A percentile compares a stretch with the other conserved stretches of the same genome.
These are phyloP conservation scores for Cucurbita argyrosperma DNA, from an alignment of 306 rosid species.

Conservation along the genomic window DNA sequence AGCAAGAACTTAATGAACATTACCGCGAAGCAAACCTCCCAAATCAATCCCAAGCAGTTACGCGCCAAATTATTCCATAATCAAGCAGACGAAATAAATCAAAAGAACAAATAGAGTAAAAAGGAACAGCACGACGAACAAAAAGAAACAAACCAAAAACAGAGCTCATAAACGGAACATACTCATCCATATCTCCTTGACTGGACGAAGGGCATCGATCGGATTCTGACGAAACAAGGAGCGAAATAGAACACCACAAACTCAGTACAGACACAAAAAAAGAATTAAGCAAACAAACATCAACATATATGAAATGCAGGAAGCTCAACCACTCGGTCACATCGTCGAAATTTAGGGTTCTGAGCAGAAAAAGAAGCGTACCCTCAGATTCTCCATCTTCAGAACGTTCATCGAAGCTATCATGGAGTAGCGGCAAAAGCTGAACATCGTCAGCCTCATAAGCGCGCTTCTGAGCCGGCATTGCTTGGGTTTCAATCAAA, in stretches of 20 bases:
- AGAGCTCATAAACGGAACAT: constrained; percentile 16
- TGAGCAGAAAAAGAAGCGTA: constrained; percentile 19
- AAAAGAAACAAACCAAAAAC: neutral
- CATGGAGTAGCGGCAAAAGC: constrained; percentile 13
- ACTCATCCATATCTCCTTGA: constrained; percentile 37
- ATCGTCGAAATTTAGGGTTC: neutral
- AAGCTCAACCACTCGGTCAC: neutral
- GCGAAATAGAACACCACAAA: constrained; percentile 12
- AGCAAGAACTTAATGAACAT: neutral
- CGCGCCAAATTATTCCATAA: constrained; percentile 21
- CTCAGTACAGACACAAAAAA: constrained; percentile 4
- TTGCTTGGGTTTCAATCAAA: constrained; percentile 22
- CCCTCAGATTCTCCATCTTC: constrained; percentile 35
- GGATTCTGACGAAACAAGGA: constrained; percentile 29
- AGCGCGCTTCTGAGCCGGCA: constrained; percentile 58
- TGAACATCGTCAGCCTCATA: constrained; percentile 23
- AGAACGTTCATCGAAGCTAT: constrained; percentile 13
- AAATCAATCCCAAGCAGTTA: constrained; percentile 20
- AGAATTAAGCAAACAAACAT: neutral
- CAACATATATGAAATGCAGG: constrained; percentile 11
- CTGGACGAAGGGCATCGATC: constrained; percentile 45
- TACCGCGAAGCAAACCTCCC: constrained; percentile 12
- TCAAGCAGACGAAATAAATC: constrained; percentile 5
- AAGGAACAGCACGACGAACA: neutral
- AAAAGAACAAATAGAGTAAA: neutral